phyloP scores from a whole-genome alignment of 2,329 filamentous ascomycete genomes.

The Phialocephala subalpina region DNA sequence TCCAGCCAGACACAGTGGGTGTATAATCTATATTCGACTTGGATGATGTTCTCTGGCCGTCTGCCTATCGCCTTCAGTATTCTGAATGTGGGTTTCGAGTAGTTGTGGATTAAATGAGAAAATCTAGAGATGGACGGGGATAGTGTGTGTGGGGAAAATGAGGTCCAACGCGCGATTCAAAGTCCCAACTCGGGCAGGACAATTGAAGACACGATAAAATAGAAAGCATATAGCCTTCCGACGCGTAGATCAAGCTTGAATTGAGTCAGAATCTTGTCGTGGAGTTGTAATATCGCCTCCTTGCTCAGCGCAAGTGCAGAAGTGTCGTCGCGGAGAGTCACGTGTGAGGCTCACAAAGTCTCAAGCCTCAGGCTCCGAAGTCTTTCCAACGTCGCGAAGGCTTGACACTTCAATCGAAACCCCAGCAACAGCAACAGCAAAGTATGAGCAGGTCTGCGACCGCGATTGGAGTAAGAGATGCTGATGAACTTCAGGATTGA shows the following conservation, averaged over 20 bases:
- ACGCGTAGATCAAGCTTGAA: slow-evolving; percentile 44
- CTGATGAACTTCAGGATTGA: slow-evolving; percentile 35
- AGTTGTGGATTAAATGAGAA: slow-evolving; percentile 10
- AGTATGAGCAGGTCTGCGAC: slow-evolving; percentile 24
- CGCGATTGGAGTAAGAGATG: neutral
- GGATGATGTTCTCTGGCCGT: neutral
- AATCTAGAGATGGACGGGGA: slow-evolving; percentile 22
- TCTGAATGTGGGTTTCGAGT: neutral
- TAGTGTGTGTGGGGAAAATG: slow-evolving; percentile 22
- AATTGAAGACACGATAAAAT: slow-evolving; percentile 34
- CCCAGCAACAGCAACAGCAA: slow-evolving; percentile 32
- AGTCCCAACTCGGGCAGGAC: slow-evolving; percentile 29
- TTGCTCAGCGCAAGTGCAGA: slow-evolving; percentile 24
- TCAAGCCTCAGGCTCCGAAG: slow-evolving; percentile 1
- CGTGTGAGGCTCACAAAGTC: too few relatives aligned
- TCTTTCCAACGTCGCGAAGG: slow-evolving; percentile 34
- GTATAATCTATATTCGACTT: neutral
- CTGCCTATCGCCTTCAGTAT: neutral
- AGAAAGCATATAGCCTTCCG: slow-evolving; percentile 36
- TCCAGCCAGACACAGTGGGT: neutral
- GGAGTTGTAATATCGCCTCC: slow-evolving; percentile 38
- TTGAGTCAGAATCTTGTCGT: slow-evolving; percentile 36
- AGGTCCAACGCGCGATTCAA: slow-evolving; percentile 38
- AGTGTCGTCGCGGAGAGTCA: slow-evolving; percentile 33
- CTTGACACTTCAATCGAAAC: slow-evolving; percentile 31